phyloP scores from a whole-genome alignment of 305 asterid genomes.

The Andrographis paniculata region DNA sequence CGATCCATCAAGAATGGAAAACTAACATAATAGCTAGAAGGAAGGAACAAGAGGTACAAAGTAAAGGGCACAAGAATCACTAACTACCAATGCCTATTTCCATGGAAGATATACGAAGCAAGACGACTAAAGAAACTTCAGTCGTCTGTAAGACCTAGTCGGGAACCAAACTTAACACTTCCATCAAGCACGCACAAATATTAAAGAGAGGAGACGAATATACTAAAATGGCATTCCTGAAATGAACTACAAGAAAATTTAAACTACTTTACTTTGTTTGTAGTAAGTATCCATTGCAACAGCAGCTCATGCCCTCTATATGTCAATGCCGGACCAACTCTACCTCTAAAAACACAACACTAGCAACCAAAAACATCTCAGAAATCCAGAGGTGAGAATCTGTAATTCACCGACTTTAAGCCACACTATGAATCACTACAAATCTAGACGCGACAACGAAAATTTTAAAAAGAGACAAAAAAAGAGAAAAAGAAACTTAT shows the following conservation, averaged over 20 bases:
- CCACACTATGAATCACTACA: neutral
- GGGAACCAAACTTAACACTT: too few relatives aligned
- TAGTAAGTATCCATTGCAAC: neutral
- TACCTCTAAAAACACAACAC: neutral
- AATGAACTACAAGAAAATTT: neutral
- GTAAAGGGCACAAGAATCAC: too few relatives aligned
- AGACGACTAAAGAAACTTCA: too few relatives aligned
- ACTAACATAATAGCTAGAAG: too few relatives aligned
- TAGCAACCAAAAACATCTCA: neutral
- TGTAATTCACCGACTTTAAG: neutral
- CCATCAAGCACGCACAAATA: too few relatives aligned
- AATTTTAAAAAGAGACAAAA: neutral
- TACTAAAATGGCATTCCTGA: too few relatives aligned
- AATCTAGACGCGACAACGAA: neutral
- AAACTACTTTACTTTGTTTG: neutral
- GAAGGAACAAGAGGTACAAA: too few relatives aligned
- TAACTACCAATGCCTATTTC: too few relatives aligned
- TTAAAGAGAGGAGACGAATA: too few relatives aligned
- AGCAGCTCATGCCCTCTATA: neutral
- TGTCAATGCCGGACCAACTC: neutral
- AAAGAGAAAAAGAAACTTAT: neutral
- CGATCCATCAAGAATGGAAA: too few relatives aligned
- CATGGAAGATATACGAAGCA: too few relatives aligned
- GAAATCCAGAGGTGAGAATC: neutral
- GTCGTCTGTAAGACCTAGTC: too few relatives aligned